Conservation (phyloP, 2,329 filamentous ascomycete species). For the Aspergillus hiratsukae region DNA sequence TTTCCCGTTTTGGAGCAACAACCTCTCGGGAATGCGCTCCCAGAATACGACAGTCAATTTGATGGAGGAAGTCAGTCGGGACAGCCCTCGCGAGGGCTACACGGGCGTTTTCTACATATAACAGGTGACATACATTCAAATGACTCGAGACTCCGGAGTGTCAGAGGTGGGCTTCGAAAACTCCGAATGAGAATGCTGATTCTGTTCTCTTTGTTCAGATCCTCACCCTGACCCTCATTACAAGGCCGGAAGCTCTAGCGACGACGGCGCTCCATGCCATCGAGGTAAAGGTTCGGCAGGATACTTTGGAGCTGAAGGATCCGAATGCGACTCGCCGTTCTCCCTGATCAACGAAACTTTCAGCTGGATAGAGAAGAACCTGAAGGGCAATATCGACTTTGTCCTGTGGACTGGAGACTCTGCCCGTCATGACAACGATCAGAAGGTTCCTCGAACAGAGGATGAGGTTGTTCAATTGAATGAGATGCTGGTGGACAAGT, state of each 20-base stretch:
- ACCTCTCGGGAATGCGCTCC: conserved; percentile 8
- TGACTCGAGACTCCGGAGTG: conserved; percentile 3
- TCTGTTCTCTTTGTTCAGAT: conserved; percentile 56
- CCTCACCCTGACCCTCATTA: conserved; percentile 90
- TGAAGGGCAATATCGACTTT: conserved; percentile 79
- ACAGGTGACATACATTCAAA: conserved; percentile 23
- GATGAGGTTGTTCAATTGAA: conserved; percentile 77
- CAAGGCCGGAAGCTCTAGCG: conserved; percentile 69
- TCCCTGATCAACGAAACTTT: conserved; percentile 83
- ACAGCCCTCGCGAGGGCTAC: conserved; percentile 15
- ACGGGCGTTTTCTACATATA: conserved; percentile 35
- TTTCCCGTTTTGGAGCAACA: conserved; percentile 16
- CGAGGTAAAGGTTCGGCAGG: conserved; percentile 71
- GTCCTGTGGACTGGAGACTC: conserved; percentile 91
- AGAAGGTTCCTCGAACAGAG: conserved; percentile 68
- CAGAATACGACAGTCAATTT: conserved; percentile 1
- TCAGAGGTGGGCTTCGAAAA: neutral
- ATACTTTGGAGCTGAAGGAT: conserved; percentile 76
- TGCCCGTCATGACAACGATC: conserved; percentile 83
- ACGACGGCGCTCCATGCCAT: conserved; percentile 70
- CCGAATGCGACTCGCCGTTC: conserved; percentile 81
- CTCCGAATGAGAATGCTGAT: conserved; percentile 16
- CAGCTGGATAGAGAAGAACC: conserved; percentile 74
- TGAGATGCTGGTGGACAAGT: conserved; percentile 67
- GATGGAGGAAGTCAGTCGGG: neutral